Evolutionary conservation across 306 rosid species (phyloP), one percentile per base, ranked within the genome.

Genomic region (Astragalus membranaceus): DNA sequence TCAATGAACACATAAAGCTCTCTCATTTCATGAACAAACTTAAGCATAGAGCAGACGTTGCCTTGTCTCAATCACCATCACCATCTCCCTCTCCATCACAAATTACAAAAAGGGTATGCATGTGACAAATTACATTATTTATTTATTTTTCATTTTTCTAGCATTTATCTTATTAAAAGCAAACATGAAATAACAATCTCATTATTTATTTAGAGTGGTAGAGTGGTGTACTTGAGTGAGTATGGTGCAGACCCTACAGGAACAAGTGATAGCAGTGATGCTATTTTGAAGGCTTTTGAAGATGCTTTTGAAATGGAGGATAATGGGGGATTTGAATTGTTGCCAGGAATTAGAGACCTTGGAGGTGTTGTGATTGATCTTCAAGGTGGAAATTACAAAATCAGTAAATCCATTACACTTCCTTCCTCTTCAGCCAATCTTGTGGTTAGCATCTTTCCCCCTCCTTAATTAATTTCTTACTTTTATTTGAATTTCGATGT

Each of bases 231-330:
- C 37, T 85, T 87, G 44, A 70, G 37, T 32, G 81, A 68, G 16
- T 87, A 87, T 23, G 92, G 92, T 7, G 92, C 87, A 69, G 92
- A 87, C 47, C 89, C 92, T 13, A 75, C 52, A 7, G 92, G 89
- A 42, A 58, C 0, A 16, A 10, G 35, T 7, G 92, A 87, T 9
- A 87, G 92, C 67, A 78, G 82, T 10, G 83, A 56, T 6, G 89
- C 89, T 5, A 73, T 84, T 5, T 4, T 70, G 47, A 74, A 75
- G 61, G 78, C 87, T 13, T 0, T 87, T 55, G 74, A 44, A 39
- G 86, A 80, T 1, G 89, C 83, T 0, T 80, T 75, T 65, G 60
- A n/a, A 7, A 3, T 75, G 67, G 67, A 64, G 67, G 67, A 64
- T 80, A 73, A 17, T 16, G 1, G 10, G 7, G 87, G 73, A 5